Evolutionary conservation across 257 asterid species (phyloP), one percentile per base, ranked within the genome.

Genomic region (Haberlea rhodopensis): DNA sequence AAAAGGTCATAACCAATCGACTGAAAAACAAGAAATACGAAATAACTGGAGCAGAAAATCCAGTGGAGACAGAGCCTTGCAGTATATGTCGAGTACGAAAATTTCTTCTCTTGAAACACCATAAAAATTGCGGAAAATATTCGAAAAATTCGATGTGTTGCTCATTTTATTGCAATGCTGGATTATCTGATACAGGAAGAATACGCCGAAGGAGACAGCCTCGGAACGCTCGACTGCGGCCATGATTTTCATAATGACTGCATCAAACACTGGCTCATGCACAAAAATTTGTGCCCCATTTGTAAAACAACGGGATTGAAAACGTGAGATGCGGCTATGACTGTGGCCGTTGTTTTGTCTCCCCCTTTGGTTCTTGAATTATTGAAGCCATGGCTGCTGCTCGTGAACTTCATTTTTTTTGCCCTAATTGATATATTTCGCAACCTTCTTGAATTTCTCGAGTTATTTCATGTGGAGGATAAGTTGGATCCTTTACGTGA

Each of bases 231-330:
- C 46, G 88, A 85, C 29, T 85, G 91, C 26, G 85, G 86, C 25
- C 91, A 85, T 40, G 76, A 72, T 45, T 85, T 80, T 43, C 91
- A 85, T 32, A 53, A 37, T 2, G 85, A 73, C 28, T 85, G 91
- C 66, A 71, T 85, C 51, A 82, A 78, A 34, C 87, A 85, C 63
- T 85, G 91, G 91, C 86, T 85, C 34, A 40, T 63, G 74, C 86
- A 74, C 3, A 85, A 85, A 71, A 85, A 85, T 64, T 5, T 79
- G 60, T 85, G 91, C 76, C 88, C 91, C 8, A 78, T 85, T 52
- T 85, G 91, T 62, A 85, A 85, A 73, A 80, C 76, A 5, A 73
- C 88, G 0, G 91, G 83, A 25, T 69, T 85, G 63, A 55, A 52
- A 23, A 61, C 75, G 0, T 78, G 78, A 85, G 69, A 61, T 54